Base-by-base conservation (phyloP, 768 basidiomycete genomes). In the Leccinum subtestaceum region DNA sequence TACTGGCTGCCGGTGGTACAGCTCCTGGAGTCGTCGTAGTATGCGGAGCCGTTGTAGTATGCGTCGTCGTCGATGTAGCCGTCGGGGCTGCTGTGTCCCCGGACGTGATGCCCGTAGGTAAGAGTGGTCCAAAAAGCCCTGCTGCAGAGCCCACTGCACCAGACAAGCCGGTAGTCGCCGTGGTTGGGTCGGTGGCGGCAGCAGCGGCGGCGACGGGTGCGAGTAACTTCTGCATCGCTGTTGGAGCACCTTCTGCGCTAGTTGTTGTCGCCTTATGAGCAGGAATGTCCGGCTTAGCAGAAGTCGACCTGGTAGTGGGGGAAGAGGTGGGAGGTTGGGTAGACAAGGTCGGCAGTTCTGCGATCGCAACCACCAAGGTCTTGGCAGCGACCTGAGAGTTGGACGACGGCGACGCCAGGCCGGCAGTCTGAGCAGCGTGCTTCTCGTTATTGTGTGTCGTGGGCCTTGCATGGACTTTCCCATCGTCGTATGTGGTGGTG, bases 391-490 rank as follows among this genome's bases (percentile, higher is more conserved):
- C 43, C 19, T 19, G 11, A 43, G 52, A 5, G 21, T n/a, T 19
- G 10, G 54, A 46, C 21, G 49, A 38, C 19, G 55, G 47, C 55
- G 55, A 36, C 19, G 40, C 34, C 38, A 23, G 52, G 31, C 15
- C 29, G n/a, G 17, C n/a, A 8, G 32, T 38, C 31, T 48, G 54
- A 31, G 55, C 59, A 38, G 51, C 43, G 19, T 64, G 47, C 49
- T 27, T 46, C 13, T 63, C 67, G 49, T 67, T 56, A 36, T 67
- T 58, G 36, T 57, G 69, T 27, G 68, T 60, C 34, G 68, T 59
- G 7, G 65, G 66, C 1, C 48, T 59, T 7, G 63, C 66, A 49
- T 68, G 69, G 53, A 70, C 59, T 23, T 64, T 32, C 7, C 56
- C 62, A 21, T 58, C n/a, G 23, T 57, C 55, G 56, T 57, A 57